Evolutionary conservation across 805 yeast genomes (phyloP).

Genomic region (Candida corydali): DNA sequence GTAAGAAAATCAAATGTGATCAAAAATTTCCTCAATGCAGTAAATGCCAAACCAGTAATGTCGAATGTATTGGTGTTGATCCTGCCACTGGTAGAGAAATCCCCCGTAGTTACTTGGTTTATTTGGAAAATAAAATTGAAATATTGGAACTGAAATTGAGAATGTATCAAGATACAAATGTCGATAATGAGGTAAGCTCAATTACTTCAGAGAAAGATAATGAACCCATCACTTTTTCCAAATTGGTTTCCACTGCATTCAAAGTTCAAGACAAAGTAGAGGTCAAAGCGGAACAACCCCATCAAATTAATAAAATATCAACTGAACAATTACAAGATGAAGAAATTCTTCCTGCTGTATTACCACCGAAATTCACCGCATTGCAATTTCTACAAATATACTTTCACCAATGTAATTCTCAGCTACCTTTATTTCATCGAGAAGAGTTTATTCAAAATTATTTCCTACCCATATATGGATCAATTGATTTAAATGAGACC

Average conservation of each 20-base stretch:
- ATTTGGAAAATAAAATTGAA: conserved; percentile 62
- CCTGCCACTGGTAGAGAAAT: conserved; percentile 86
- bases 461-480: conserved; percentile 80
- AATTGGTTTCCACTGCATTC: conserved; percentile 72
- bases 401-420: conserved; percentile 79
- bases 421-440: conserved; percentile 78
- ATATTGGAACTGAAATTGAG: conserved; percentile 49
- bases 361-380: conserved; percentile 73
- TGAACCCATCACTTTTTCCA: conserved; percentile 59
- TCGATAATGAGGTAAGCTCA: not conserved
- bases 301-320: too few species aligned
- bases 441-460: conserved; percentile 64
- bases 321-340: not conserved
- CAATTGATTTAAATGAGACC: conserved; percentile 47
- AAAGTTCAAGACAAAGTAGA: conserved; percentile 40
- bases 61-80: conserved; percentile 78
- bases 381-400: conserved; percentile 58
- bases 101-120: conserved; percentile 73
- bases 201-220: not conserved
- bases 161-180: conserved; percentile 5
- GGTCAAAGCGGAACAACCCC: too few species aligned
- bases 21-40: conserved; percentile 64
- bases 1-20: conserved; percentile 63
- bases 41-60: conserved; percentile 60
- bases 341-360: conserved; percentile 34